Base-by-base conservation (phyloP, 1,284 basidiomycete genomes). In the Xanthoconium separans region DNA sequence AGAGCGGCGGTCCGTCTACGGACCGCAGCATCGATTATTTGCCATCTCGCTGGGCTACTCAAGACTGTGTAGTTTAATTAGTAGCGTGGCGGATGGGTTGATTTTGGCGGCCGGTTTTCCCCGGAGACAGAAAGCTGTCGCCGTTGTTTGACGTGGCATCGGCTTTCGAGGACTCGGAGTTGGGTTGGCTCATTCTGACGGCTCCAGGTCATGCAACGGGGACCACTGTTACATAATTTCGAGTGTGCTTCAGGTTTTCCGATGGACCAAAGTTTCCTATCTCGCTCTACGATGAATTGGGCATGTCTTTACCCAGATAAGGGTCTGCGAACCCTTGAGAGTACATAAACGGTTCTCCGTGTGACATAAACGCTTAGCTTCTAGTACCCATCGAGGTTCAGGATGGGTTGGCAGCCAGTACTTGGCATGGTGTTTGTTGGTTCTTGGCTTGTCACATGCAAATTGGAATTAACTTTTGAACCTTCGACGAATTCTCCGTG, bases 181-280 rank as follows among this genome's bases (percentile, higher is more conserved):
- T n/a, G n/a, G n/a, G n/a, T 15, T 34, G 13, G 15, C 33, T 16
- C 15, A 8, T 34, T 34, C 33, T 13, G 15, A 34, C 13, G 33
- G 24, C 24, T 27, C 36, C 47, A 46, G 44, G 50, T 47, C 48
- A 16, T 46, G 44, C 59, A 44, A 52, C 50, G 49, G 52, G 57
- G 41, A 54, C 52, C 53, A 41, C 36, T 42, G 43, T 51, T 47
- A 24, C 24, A 16, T 11, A 30, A 47, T 24, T 27, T 36, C 27
- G 18, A 57, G 48, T 51, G 39, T 50, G 44, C 16, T 36, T 50
- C 50, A 47, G 34, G 48, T 22, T 46, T 51, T 44, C 45, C 33
- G 33, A 20, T 27, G 48, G 61, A 15, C 33, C 41, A 33, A 27
- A 50, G 42, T 31, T 66, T 52, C 64, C 56, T 53, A 59, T 59